Evolutionary conservation across 306 rosid species (phyloP), one percentile per base, ranked within the genome.

Genomic region (Canavalia gladiata): DNA sequence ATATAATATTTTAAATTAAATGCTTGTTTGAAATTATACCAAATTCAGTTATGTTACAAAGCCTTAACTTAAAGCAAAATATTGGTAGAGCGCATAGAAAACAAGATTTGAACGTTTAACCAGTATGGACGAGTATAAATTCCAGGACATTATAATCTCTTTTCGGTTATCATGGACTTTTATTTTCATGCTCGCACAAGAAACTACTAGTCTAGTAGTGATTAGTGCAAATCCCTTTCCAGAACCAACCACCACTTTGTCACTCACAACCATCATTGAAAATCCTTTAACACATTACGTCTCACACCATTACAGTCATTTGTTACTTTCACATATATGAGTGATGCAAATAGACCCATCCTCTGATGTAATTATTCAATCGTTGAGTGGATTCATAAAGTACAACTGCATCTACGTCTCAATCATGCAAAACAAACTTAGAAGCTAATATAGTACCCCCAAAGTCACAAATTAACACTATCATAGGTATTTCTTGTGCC

Each of bases 341-440:
- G 66, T 71, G 50, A 55, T 66, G 39, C 64, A 34, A 2, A 47
- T 42, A 46, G 39, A 64, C 18, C 57, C 60, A 72, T 80, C 71
- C 69, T 72, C 8, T 47, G 34, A 25, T 46, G 52, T 63, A 75
- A 86, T 88, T 77, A 81, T 85, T 72, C 54, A 65, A 85, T 70
- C 25, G 70, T 84, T 85, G 77, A 84, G 86, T 65, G 88, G 82
- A 85, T 78, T 74, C 43, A 68, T 81, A 74, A 64, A 39, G n/a
- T 81, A 85, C 79, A 84, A 86, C 86, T 86, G 64, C 84, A 81
- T 85, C 87, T 74, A 63, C 60, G 56, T 85, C 80, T 82, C 86
- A 77, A 94, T 94, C 91, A 92, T 89, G 83, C 87, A 87, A 68
- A 84, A 64, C 91, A 87, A 90, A 91, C 98, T 92, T 94, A 87